These are phyloP conservation scores for Populus simonii DNA, from an alignment of 345 rosid species.

Conservation along the genomic window DNA sequence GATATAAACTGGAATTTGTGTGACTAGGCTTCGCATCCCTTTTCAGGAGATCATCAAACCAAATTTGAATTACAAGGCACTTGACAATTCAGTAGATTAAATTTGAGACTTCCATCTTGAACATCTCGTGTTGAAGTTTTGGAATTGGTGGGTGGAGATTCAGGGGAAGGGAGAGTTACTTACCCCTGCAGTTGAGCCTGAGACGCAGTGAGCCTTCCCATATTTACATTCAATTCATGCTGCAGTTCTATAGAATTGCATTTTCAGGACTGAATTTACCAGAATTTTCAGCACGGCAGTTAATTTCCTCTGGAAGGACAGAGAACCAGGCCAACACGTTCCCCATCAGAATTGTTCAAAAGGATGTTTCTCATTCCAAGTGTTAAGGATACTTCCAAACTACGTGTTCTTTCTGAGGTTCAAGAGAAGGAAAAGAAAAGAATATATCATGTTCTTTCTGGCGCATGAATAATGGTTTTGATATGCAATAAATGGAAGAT, in stretches of 20 bases:
- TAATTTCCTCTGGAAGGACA: neutral
- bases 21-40: neutral
- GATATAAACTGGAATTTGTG: neutral
- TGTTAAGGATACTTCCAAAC: neutral
- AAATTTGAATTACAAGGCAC: neutral
- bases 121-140: neutral
- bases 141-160: neutral
- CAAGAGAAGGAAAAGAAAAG: neutral
- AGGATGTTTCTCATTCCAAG: neutral
- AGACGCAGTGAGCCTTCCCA: neutral
- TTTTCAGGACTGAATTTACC: no score
- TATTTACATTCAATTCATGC: neutral
- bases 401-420: neutral
- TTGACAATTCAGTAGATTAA: neutral
- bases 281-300: neutral
- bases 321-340: neutral
- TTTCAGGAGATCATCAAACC: neutral
- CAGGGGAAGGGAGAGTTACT: neutral
- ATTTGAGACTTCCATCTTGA: neutral
- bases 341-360: neutral
- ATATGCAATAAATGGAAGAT: no score
- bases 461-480: neutral
- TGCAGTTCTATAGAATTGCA: neutral
- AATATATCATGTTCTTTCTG: neutral
- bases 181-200: neutral